Base-by-base conservation (phyloP, 108 stramenopile species). In the Ochromonas danica region DNA sequence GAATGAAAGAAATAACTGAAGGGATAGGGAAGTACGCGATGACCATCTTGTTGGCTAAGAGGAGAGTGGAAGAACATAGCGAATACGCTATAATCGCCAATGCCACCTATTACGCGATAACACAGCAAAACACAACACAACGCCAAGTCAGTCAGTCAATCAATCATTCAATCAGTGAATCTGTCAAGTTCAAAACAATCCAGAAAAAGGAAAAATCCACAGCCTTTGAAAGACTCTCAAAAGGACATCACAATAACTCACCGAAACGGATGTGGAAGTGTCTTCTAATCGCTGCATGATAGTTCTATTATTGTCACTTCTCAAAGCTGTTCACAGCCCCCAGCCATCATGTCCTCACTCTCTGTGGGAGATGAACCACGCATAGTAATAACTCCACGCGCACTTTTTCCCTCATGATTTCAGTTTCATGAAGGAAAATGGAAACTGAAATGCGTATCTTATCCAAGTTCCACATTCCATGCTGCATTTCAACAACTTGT, bases 41-140 rank as follows among this genome's bases (percentile, higher is more conserved):
- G 31, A 33, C 36, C 43, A 60, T 60, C 38, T 75, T 75, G 31
- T 75, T 75, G 6, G 72, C 72, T 10, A 75, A 42, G 14, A 75
- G 51, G 10, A 75, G 31, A 57, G 72, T 75, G 25, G 72, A 75
- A 3, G 72, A 75, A 75, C 72, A 75, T 75, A 75, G 38, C 30
- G 72, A 75, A 75, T 75, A 75, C 31, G 14, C 72, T 6, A 60
- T 60, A 30, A 75, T 75, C 38, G 72, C 72, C 72, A 75, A 27
- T 28, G 31, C 38, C 6, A 75, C 40, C 72, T 75, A 75, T 42
- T 6, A 14, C 63, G 25, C 6, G 22, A 51, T 51, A 51, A 51
- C 6, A 51, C 22, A 51, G 6, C 45, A 51, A 14, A 14, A 51
- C 6, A 14, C 22, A 51, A 51, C 6, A 51, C 45, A 51, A 51